Conservation (phyloP, 768 basidiomycete genomes). For the Pisolithus tinctorius region DNA sequence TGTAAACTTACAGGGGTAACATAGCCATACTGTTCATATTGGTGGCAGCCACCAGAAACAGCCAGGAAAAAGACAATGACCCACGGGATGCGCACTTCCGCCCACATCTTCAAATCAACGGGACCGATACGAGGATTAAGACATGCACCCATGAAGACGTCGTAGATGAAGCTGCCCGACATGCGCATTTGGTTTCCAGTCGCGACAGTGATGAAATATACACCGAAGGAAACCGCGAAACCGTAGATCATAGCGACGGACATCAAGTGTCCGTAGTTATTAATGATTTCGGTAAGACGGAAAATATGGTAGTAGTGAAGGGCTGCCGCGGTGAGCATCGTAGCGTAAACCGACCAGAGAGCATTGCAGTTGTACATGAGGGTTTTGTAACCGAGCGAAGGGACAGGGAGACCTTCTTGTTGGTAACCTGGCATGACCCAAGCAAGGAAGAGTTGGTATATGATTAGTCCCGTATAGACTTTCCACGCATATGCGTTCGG, state of each 20-base stretch:
- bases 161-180: slow-evolving; percentile 93
- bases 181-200: slow-evolving; percentile 83
- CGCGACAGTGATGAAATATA: slow-evolving; percentile 72
- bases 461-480: slow-evolving; percentile 83
- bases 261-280: slow-evolving; percentile 95
- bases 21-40: slow-evolving; percentile 88
- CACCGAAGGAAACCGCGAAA: slow-evolving; percentile 71
- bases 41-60: slow-evolving; percentile 90
- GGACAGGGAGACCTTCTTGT: slow-evolving; percentile 95
- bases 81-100: slow-evolving; percentile 96
- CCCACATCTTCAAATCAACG: slow-evolving; percentile 98
- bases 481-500: slow-evolving; percentile 87
- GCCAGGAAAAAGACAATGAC: slow-evolving; percentile 90
- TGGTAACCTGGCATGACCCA: slow-evolving; percentile 85
- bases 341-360: slow-evolving; percentile 74
- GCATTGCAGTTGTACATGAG: slow-evolving; percentile 98
- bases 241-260: slow-evolving; percentile 91
- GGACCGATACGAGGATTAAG: slow-evolving; percentile 90
- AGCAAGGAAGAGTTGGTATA: slow-evolving; percentile 86
- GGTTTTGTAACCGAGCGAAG: slow-evolving; percentile 87
- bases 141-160: slow-evolving; percentile 93
- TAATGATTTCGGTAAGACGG: slow-evolving; percentile 90
- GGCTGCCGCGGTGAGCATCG: slow-evolving; percentile 63
- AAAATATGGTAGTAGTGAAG: slow-evolving; percentile 80
- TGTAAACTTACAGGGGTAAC: slow-evolving; percentile 69